A percentile compares a stretch with the other conserved stretches of the same genome.
Conservation (phyloP, 768 basidiomycete genomes). For the Lentinula guzmanii region DNA sequence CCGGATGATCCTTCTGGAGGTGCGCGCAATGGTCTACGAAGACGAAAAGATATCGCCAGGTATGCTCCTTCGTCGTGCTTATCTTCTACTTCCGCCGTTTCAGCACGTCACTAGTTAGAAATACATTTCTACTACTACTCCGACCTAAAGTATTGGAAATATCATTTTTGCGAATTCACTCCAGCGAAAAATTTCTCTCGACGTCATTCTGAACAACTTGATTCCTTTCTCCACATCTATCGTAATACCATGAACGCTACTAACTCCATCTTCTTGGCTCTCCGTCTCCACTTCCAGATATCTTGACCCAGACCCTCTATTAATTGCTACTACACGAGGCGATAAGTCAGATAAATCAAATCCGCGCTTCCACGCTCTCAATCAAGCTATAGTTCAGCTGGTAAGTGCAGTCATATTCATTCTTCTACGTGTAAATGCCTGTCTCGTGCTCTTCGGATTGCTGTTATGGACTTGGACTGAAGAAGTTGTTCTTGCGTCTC, state of each 20-base stretch:
- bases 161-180: too few relatives aligned
- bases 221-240: neutral
- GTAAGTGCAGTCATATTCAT: conserved; percentile 39
- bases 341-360: conserved; percentile 50
- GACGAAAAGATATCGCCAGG: conserved; percentile 80
- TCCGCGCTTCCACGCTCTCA: conserved; percentile 88
- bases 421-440: neutral
- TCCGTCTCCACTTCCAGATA: conserved; percentile 43
- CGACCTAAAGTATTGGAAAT: too few relatives aligned
- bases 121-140: too few relatives aligned
- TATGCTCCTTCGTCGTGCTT: conserved; percentile 22
- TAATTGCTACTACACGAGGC: conserved; percentile 65
- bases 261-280: conserved; percentile 2
- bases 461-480: neutral
- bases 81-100: neutral
- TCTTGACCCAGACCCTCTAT: conserved; percentile 90
- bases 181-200: neutral
- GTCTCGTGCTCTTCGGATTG: neutral
- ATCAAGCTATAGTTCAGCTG: conserved; percentile 91
- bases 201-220: neutral
- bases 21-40: conserved; percentile 66
- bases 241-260: neutral
- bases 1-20: conserved; percentile 54
- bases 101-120: neutral
- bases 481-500: neutral